Percentiles rank a stretch among this genome's conserved stretches.
Conservation (phyloP, 345 rosid genomes). For the Limnanthes douglasii region DNA sequence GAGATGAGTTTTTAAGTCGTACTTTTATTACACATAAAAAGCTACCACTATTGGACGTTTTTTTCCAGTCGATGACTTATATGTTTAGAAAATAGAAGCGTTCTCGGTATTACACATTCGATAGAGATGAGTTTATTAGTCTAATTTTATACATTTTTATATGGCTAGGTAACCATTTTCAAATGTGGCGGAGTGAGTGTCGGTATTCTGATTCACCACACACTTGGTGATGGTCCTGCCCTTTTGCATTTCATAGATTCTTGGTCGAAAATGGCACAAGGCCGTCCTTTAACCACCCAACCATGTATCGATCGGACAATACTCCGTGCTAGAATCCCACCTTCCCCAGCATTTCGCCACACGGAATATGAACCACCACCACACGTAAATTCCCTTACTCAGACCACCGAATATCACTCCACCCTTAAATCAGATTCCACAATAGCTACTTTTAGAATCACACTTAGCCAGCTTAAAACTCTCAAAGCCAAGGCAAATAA, state of each 20-base stretch:
- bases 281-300: conserved; percentile 5
- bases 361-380: conserved; percentile 22
- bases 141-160: neutral
- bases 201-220: conserved; percentile 14
- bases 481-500: conserved; percentile 11
- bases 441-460: conserved; percentile 11
- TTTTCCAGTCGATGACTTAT: neutral
- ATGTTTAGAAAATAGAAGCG: too few relatives aligned
- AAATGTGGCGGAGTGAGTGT: conserved; percentile 19
- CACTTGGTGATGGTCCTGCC: conserved; percentile 12
- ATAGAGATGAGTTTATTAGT: neutral
- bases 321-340: conserved; percentile 17
- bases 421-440: conserved; percentile 9
- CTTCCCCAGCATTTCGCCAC: conserved; percentile 19
- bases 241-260: conserved; percentile 5
- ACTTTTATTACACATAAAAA: neutral
- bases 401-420: conserved; percentile 7
- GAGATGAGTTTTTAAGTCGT: neutral
- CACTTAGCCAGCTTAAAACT: conserved; percentile 16
- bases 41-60: neutral
- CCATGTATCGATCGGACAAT: conserved; percentile 20
- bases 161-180: conserved; percentile 16
- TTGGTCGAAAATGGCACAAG: conserved; percentile 14
- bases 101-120: neutral
- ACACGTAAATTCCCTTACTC: conserved; percentile 7